phyloP scores from a whole-genome alignment of 2,329 filamentous ascomycete species.

The Hirsutella minnesotensis region DNA sequence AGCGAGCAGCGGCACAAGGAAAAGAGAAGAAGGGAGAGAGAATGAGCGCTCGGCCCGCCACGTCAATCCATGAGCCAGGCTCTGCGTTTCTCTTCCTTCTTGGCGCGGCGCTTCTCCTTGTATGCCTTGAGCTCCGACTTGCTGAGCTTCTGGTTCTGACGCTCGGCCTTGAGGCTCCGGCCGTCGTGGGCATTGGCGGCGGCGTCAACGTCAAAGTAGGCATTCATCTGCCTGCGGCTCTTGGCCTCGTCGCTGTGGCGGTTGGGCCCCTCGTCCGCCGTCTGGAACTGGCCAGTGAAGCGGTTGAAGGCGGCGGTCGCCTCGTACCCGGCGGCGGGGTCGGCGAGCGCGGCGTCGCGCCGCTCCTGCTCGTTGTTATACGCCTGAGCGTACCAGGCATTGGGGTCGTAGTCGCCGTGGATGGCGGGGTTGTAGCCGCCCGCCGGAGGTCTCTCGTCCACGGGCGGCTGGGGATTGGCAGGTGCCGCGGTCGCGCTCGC shows the following conservation, averaged over 20 bases:
- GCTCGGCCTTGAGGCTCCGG: slow-evolving; percentile 80
- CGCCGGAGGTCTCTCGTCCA: slow-evolving; percentile 30
- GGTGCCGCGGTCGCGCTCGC: slow-evolving; percentile 10
- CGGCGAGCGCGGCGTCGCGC: slow-evolving; percentile 10
- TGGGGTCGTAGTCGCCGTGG: slow-evolving; percentile 92
- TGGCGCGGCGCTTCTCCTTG: slow-evolving; percentile 77
- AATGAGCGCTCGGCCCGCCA: not conserved
- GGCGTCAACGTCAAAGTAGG: slow-evolving; percentile 91
- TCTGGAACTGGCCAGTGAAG: slow-evolving; percentile 77
- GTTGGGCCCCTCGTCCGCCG: slow-evolving; percentile 53
- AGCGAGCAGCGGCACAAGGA: no score
- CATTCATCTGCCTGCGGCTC: slow-evolving; percentile 76
- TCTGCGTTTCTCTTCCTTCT: slow-evolving; percentile 87
- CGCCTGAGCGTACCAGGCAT: slow-evolving; percentile 78
- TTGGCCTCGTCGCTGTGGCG: slow-evolving; percentile 81
- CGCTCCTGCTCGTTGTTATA: slow-evolving; percentile 24
- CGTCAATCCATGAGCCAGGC: slow-evolving; percentile 79
- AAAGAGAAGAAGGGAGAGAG: not conserved
- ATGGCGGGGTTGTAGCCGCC: slow-evolving; percentile 92
- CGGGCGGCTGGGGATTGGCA: slow-evolving; percentile 17
- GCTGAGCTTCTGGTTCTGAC: slow-evolving; percentile 69
- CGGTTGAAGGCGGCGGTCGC: slow-evolving; percentile 77
- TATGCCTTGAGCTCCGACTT: slow-evolving; percentile 85
- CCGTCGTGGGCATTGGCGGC: slow-evolving; percentile 87
- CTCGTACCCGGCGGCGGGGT: slow-evolving; percentile 40